phyloP scores from a whole-genome alignment of 495 filamentous ascomycete genomes.

The Letharia lupina region DNA sequence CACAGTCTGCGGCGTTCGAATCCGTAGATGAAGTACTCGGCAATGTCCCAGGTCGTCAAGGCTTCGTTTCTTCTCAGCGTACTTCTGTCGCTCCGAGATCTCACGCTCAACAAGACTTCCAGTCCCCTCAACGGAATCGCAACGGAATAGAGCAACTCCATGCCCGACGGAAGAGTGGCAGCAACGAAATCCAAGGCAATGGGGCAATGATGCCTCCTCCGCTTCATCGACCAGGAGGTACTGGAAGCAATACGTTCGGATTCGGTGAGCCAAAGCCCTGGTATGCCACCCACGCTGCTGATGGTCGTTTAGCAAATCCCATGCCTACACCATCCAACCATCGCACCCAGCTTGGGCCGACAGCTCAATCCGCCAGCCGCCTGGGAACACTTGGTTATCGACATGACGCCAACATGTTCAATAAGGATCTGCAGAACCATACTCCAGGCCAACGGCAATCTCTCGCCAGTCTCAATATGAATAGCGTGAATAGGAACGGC shows the following conservation, averaged over 20 bases:
- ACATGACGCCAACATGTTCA: slow-evolving; percentile 12
- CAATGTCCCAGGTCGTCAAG: slow-evolving; percentile 19
- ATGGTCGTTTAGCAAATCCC: slow-evolving; percentile 3
- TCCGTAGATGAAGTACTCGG: slow-evolving; percentile 45
- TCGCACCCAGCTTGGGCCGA: slow-evolving; percentile 24
- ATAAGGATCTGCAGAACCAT: slow-evolving; percentile 20
- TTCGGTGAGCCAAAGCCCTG: background rate
- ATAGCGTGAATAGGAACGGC: slow-evolving; percentile 24
- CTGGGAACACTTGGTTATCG: slow-evolving; percentile 8
- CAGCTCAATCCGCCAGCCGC: slow-evolving; percentile 15
- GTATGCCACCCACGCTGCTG: background rate
- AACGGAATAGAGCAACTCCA: slow-evolving; percentile 39
- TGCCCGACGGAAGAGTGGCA: slow-evolving; percentile 41
- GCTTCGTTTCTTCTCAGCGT: slow-evolving; percentile 17
- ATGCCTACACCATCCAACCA: slow-evolving; percentile 25
- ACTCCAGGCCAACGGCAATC: slow-evolving; percentile 30
- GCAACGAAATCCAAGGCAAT: slow-evolving; percentile 20
- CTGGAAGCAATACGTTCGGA: slow-evolving; percentile 11
- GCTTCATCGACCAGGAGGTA: slow-evolving; percentile 10
- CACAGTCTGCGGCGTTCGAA: slow-evolving; percentile 61
- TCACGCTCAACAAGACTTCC: slow-evolving; percentile 24
- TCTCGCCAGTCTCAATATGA: slow-evolving; percentile 26
- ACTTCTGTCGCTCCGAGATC: slow-evolving; percentile 22
- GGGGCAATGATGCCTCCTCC: slow-evolving; percentile 34
- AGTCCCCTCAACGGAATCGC: slow-evolving; percentile 28